A percentile compares a stretch with the other conserved stretches of the same genome.
These are phyloP conservation scores for Ceratocystis papillata DNA, from an alignment of 2,329 filamentous ascomycete genomes.

Conservation along the genomic window DNA sequence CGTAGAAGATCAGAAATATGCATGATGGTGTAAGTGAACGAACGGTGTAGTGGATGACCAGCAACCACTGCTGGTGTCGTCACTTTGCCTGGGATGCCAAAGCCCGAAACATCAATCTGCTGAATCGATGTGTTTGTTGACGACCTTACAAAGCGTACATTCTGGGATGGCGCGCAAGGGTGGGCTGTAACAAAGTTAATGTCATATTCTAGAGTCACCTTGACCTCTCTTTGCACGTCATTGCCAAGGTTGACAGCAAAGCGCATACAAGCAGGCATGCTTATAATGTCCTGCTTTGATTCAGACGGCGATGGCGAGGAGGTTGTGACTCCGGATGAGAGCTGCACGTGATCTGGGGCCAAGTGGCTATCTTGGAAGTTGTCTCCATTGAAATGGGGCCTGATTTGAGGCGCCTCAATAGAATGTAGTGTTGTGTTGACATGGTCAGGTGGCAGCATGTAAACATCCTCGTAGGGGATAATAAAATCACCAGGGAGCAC, in stretches of 20 bases:
- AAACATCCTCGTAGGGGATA: conserved; percentile 47
- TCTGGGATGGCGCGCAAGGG: conserved; percentile 49
- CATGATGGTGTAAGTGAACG: conserved; percentile 48
- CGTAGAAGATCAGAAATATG: conserved; percentile 48
- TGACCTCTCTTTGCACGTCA: conserved; percentile 25
- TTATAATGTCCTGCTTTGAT: background rate
- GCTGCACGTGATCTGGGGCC: conserved; percentile 14
- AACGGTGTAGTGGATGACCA: conserved; percentile 55
- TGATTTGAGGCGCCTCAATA: conserved; percentile 37
- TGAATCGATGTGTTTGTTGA: conserved; percentile 50
- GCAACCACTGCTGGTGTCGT: conserved; percentile 39
- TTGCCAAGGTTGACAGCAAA: conserved; percentile 32
- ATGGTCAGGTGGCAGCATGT: conserved; percentile 39
- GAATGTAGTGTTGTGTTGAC: conserved; percentile 41
- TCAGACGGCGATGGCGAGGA: conserved; percentile 25
- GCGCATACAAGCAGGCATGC: conserved; percentile 31
- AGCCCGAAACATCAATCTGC: conserved; percentile 44
- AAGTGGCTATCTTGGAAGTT: background rate
- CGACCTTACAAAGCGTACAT: conserved; percentile 48
- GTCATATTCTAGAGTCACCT: conserved; percentile 44
- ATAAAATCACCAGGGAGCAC: conserved; percentile 53
- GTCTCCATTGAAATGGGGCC: background rate
- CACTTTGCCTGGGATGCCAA: conserved; percentile 34
- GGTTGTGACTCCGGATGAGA: conserved; percentile 25
- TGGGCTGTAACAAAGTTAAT: conserved; percentile 56